Evolutionary conservation across 129 eudicot genomes (phyloP), one percentile per base, ranked within the genome.

Genomic region (Mikania micrantha): DNA sequence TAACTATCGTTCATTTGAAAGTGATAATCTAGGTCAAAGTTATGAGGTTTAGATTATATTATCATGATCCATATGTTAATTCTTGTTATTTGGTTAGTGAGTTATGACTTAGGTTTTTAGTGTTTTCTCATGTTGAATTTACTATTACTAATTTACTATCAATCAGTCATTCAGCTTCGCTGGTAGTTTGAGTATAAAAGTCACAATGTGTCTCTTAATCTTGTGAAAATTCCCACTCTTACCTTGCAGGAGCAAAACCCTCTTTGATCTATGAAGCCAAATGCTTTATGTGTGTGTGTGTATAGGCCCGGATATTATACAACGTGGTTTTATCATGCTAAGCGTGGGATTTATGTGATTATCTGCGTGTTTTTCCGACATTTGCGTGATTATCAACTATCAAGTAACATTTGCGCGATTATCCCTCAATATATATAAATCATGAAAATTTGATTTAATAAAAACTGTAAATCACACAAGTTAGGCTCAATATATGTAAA

Each of bases 31-130:
- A 9, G 27, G 24, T 35, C 29, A 44, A 8, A 17, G 3, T 10
- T 13, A 17, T 1, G 66, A 42, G 32, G 42, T 36, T 68, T 34
- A 12, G n/a, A 20, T 50, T 54, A 6, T 13, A 12, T 16, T 27
- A 40, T 27, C 31, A 40, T 57, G 42, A 40, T 70, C 21, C 17
- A 19, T 57, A 5, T n/a, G 9, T 42, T 70, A 29, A 11, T 27
- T 40, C 13, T 9, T 39, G 44, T n/a, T 10, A n/a, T 36, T 49
- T 54, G 49, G 42, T 0, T n/a, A 2, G 22, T 31, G 25, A 20
- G 32, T 36, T 20, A 3, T 17, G 66, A 42, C 12, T 54, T 70
- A 71, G 67, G 67, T 32, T 71, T 71, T 42, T 69, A 2, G 15
- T 38, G 12, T 40, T 52, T 20, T 2, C 9, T n/a, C 15, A 54